These are phyloP conservation scores for Malus hybrid DNA, from an alignment of 331 rosid genomes.

Conservation along the genomic window DNA sequence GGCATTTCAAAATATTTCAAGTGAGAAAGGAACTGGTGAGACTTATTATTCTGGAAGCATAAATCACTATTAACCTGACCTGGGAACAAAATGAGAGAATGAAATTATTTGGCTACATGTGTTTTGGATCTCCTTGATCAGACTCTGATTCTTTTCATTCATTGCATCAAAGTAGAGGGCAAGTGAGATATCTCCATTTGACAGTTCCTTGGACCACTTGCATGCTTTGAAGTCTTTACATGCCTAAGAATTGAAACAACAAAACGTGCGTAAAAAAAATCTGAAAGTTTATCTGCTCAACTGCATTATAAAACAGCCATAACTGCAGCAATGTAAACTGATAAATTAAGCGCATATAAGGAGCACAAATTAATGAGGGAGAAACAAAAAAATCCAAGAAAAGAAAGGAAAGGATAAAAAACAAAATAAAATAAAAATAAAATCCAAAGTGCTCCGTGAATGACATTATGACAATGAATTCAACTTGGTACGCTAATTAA, in stretches of 20 bases:
- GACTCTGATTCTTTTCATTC: slow-evolving; percentile 42
- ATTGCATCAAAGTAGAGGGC: slow-evolving; percentile 62
- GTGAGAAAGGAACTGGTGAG: neutral
- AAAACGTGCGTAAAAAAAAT: neutral
- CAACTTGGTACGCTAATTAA: neutral
- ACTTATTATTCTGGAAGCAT: neutral
- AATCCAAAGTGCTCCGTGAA: neutral
- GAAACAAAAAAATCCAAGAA: neutral
- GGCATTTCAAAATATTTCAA: neutral
- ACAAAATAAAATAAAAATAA: neutral
- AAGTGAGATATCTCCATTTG: slow-evolving; percentile 57
- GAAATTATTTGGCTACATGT: slow-evolving; percentile 52
- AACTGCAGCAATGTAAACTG: neutral
- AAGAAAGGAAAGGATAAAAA: neutral
- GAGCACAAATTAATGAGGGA: neutral
- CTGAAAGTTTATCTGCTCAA: slow-evolving; percentile 1
- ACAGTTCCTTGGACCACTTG: slow-evolving; percentile 58
- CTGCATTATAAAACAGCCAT: slow-evolving; percentile 4
- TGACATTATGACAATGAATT: neutral
- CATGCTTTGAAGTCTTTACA: slow-evolving; percentile 81
- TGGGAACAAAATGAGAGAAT: slow-evolving; percentile 84
- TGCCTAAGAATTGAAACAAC: slow-evolving; percentile 36
- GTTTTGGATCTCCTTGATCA: slow-evolving; percentile 41
- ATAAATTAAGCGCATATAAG: neutral
- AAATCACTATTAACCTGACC: slow-evolving; percentile 27